phyloP scores from a whole-genome alignment of 352 stramenopile species.

The Thalassiosira exigua region DNA sequence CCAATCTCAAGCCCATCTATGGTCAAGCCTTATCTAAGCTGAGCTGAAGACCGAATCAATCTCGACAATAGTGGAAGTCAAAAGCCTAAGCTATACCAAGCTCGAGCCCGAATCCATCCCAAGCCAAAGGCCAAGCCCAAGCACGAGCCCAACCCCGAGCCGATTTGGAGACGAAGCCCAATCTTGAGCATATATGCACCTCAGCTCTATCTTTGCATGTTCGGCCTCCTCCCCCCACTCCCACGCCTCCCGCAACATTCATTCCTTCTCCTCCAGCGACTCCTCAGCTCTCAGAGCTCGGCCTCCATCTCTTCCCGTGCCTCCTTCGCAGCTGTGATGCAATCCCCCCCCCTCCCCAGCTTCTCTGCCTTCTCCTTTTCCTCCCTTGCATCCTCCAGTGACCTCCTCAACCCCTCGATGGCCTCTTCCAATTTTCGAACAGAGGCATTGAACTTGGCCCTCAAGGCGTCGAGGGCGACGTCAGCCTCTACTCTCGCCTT shows the following conservation, averaged over 20 bases:
- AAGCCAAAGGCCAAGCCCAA: too few relatives aligned
- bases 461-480: background rate
- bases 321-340: background rate
- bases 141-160: too few relatives aligned
- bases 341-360: background rate
- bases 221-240: slow-evolving; percentile 35
- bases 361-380: too few relatives aligned
- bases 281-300: slow-evolving; percentile 46
- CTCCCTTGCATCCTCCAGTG: slow-evolving; percentile 40
- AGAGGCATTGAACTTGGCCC: slow-evolving; percentile 6
- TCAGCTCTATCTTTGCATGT: slow-evolving; percentile 40
- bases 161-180: too few relatives aligned
- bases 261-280: slow-evolving; percentile 33
- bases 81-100: too few relatives aligned
- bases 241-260: slow-evolving; percentile 31
- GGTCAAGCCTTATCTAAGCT: too few relatives aligned
- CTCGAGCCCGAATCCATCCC: too few relatives aligned
- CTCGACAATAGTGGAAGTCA: too few relatives aligned
- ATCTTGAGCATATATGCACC: too few relatives aligned
- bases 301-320: slow-evolving; percentile 25
- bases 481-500: background rate
- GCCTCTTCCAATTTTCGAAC: slow-evolving; percentile 25
- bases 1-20: too few relatives aligned
- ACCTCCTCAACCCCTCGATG: slow-evolving; percentile 11
- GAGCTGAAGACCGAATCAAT: too few relatives aligned